phyloP scores from a whole-genome alignment of 2,329 filamentous ascomycete genomes.

The Exserohilum rostratum region DNA sequence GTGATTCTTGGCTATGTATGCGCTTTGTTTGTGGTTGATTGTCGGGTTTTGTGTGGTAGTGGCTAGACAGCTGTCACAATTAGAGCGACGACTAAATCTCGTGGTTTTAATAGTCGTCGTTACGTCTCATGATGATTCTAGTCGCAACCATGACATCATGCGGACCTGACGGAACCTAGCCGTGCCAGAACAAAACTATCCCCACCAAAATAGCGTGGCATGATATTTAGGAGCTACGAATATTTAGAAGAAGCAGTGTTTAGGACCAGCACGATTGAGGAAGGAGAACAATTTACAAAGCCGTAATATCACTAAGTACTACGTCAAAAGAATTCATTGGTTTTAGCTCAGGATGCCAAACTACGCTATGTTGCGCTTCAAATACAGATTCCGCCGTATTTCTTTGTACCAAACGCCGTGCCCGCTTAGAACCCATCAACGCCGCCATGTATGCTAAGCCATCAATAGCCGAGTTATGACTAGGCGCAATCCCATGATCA shows the following conservation, averaged over 20 bases:
- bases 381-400: not conserved
- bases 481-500: not conserved
- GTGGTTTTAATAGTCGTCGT: not conserved
- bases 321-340: conserved; percentile 1
- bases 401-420: conserved; percentile 14
- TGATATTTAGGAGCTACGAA: no score
- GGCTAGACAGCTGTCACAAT: not conserved
- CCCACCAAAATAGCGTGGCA: no score
- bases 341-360: not conserved
- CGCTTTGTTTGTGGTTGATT: not conserved
- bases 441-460: conserved; percentile 9
- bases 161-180: conserved; percentile 16
- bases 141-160: conserved; percentile 22
- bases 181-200: not conserved
- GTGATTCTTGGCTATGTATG: not conserved
- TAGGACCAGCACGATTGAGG: no score
- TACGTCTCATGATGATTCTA: conserved; percentile 10
- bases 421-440: conserved; percentile 12
- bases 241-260: no score
- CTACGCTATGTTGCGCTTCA: conserved; percentile 1
- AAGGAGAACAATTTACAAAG: no score
- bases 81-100: not conserved
- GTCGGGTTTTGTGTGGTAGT: not conserved
- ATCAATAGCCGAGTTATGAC: not conserved
- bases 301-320: no score